Base-by-base conservation (phyloP, 1,139 yeast genomes). In the Diutina scorzettiae region DNA sequence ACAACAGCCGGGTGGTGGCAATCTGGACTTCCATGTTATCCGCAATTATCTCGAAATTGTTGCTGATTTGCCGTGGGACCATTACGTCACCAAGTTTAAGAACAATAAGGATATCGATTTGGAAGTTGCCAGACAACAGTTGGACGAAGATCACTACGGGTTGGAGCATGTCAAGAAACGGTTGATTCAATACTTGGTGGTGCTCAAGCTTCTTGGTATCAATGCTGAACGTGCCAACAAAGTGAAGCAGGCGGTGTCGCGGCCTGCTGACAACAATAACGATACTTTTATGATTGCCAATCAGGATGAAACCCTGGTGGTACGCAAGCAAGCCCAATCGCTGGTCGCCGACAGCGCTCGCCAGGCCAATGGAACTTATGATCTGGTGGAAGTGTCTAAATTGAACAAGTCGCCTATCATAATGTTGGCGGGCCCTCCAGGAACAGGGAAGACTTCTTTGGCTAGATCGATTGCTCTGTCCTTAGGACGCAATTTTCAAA, bases 361-460 rank as follows among this genome's bases (percentile, higher is more conserved):
- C 50, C 14, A 41, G 37, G 21, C 23, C 12, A 25, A 19, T 2
- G 33, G 14, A 3, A 14, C 21, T 5, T 41, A 43, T 14, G 47
- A 45, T 42, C 53, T 62, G 0, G 46, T 62, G n/a, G 49, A 58
- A 34, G 59, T 63, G 9, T 57, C 66, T 2, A 62, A 58, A 41
- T 55, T 57, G 42, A 68, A 68, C 49, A 76, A 73, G 53, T 72
- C 91, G 6, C 91, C 95, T 23, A 85, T 86, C 41, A 66, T 89
- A 40, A 71, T 86, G 60, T 66, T 89, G 46, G 87, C 87, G 3
- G 96, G 96, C 0, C 96, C 96, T 8, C 96, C 96, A 0, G 96
- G 96, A 40, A 95, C 87, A 6, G 96, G 96, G 33, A 87, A 87
- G 57, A 87, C 96, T 0, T 84, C 95, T 2, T 67, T 87, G 46